Base-by-base conservation (phyloP, 2,329 filamentous ascomycete genomes). In the Penicillium sp. region DNA sequence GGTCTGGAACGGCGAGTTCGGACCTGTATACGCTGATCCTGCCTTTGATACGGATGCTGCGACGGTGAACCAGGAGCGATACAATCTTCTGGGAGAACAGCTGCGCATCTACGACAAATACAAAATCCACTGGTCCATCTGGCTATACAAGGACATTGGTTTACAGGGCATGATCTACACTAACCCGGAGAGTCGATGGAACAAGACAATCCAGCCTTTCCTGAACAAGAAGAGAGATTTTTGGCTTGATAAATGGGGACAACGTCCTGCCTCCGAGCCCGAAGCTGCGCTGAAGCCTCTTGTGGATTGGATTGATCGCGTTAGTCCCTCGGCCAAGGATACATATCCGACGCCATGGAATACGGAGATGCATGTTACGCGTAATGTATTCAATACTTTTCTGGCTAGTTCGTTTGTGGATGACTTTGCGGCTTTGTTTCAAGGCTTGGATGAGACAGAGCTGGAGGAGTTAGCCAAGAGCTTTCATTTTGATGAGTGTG, bases 71-170 rank as follows among this genome's bases (percentile, higher is more conserved):
- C 62, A 73, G 46, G 68, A 73, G 40, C 68, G 78, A 4, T 78
- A 78, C 58, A 70, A 73, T 25, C 67, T 81, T 30, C 69, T 80
- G 4, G 72, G 73, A 11, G 72, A 74, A 14, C 78, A 80, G 60
- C 64, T 83, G 27, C 64, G 67, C 10, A 77, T 83, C 38, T 83
- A 83, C 62, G 75, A 78, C 46, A 75, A 77, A 63, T 66, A 79
- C 51, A 65, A 74, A 44, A 79, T 80, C 31, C 72, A 74, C 47
- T 86, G 82, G 83, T 79, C 71, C 13, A 86, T 86, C 60, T 83
- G 81, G 80, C 66, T 81, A 0, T 83, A 81, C 66, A 83, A 83
- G 62, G 80, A 83, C 51, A 76, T 83, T 35, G 79, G 80, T 0
- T 74, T 79, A 40, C 79, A 82, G 63, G 81, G 80, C 5, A 81